Evolutionary conservation across 2,329 filamentous ascomycete genomes (phyloP).

Genomic region (Colletotrichum sp.): DNA sequence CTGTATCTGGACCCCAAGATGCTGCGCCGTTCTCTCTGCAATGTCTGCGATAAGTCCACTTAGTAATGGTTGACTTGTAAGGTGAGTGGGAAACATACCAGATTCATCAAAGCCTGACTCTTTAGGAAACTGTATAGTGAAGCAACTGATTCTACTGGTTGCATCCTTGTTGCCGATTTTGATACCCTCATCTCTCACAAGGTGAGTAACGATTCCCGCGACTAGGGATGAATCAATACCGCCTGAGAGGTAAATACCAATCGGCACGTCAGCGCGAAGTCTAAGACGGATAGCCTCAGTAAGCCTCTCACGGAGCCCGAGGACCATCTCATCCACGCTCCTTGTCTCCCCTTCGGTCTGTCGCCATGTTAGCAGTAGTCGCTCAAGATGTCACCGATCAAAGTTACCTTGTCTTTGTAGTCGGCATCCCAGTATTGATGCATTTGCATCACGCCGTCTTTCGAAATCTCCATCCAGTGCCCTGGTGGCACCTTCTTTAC

Average conservation of each 20-base stretch:
- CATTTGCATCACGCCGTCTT: slow-evolving; percentile 37
- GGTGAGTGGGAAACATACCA: slow-evolving; percentile 23
- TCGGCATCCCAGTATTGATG: slow-evolving; percentile 57
- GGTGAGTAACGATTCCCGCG: slow-evolving; percentile 58
- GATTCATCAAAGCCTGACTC: slow-evolving; percentile 55
- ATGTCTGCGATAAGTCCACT: neutral
- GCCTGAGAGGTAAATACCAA: slow-evolving; percentile 61
- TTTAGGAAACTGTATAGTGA: slow-evolving; percentile 57
- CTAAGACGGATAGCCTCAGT: slow-evolving; percentile 56
- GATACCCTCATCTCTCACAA: slow-evolving; percentile 49
- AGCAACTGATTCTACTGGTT: slow-evolving; percentile 35
- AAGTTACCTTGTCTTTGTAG: slow-evolving; percentile 53
- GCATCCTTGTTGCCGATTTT: slow-evolving; percentile 44
- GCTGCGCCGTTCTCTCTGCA: slow-evolving; percentile 23
- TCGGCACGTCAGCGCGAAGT: slow-evolving; percentile 60
- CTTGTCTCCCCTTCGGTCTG: slow-evolving; percentile 41
- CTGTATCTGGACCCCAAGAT: slow-evolving; percentile 31
- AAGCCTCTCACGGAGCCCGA: slow-evolving; percentile 51
- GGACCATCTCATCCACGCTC: slow-evolving; percentile 54
- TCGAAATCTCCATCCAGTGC: slow-evolving; percentile 44
- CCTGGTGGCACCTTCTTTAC: slow-evolving; percentile 49
- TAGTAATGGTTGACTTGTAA: fast-evolving
- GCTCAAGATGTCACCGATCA: fast-evolving
- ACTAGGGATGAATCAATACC: slow-evolving; percentile 63
- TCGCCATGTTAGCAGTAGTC: neutral